Base-by-base conservation (phyloP, 805 yeast genomes). In the Myxozyma geophila region DNA sequence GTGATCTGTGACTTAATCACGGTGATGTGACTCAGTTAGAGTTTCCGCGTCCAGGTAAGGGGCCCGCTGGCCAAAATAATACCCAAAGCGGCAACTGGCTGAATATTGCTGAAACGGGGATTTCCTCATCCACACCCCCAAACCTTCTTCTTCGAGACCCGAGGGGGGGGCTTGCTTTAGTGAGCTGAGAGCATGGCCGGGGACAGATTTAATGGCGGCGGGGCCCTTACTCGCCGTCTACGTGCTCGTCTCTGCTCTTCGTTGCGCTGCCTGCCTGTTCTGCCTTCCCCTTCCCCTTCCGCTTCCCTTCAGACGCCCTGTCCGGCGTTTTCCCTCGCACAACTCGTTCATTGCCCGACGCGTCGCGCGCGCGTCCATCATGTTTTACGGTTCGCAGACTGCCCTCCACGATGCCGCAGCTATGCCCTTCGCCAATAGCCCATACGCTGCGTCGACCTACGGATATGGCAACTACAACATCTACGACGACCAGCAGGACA, bases 341-440 rank as follows among this genome's bases (percentile, higher is more conserved):
- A 13, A 9, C 17, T 2, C 47, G 21, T 52, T 47, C 54, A 12
- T 47, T 3, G 10, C 46, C 15, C 37, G 33, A 23, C 49, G 49
- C 54, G 50, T 35, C 47, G 37, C 48, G 48, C 19, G 36, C 57
- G 49, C 49, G 57, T 43, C 46, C 47, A 33, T 7, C 43, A 54
- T 54, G 58, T 54, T 50, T 55, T 49, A 21, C 54, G 13, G 48
- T 37, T 41, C 54, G 17, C 60, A 39, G 21, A 43, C 48, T 7
- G 35, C 19, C 36, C 28, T 53, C 40, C 57, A 53, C 47, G 48
- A 41, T 48, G 19, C 57, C 28, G 40, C 48, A 15, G 48, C 48
- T 21, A 53, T 53, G 48, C 48, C 57, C 39, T 53, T 53, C 21
- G 58, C 58, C 28, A 39, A 21, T 39, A 49, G 15, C 52, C 54